Evolutionary conservation across 345 rosid genomes (phyloP), one percentile per base, ranked within the genome.

Genomic region (Hirschfeldia incana): DNA sequence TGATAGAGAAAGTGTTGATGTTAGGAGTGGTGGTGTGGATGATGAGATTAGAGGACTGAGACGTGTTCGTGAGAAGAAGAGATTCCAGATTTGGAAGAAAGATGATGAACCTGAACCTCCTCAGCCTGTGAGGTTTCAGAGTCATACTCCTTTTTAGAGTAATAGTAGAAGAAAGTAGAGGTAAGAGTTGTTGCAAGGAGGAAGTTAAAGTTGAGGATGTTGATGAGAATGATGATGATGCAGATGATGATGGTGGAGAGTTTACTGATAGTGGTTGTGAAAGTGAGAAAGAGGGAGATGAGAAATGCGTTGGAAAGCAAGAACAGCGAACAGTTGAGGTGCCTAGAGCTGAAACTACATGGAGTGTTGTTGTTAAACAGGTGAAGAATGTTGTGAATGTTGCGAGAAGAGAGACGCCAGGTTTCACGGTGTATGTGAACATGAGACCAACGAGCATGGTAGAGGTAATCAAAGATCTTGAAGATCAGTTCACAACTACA

Each of bases 41-140:
- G 97, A 93, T 86, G 98, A 93, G 62, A 83, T 83, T 29, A 78
- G 88, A 84, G 98, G 94, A 34, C 49, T 92, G 37, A 91, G 97
- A 80, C 92, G 90, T 84, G 98, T 95, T 76, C 79, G 97, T 68
- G 98, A 95, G 73, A 91, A 86, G 98, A 95, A 85, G 98, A 97
- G 55, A 93, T 95, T 76, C 98, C 98, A 1, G 98, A 91, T 69
- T 75, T 90, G 74, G 98, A 91, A 83, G 96, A 91, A 91, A 81
- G 93, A 86, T 79, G 93, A 85, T 80, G 97, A 86, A 77, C 86
- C 89, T 81, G 16, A 33, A 55, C 87, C 87, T 74, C 85, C 87
- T 1, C 94, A 87, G 67, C 75, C 72, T 80, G 88, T 78, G 67
- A 60, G 70, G 68, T 87, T 82, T 82, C 84, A 65, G 65, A 71